Evolutionary conservation across 352 stramenopile species (phyloP).

Genomic region (Lagenidium sp.): DNA sequence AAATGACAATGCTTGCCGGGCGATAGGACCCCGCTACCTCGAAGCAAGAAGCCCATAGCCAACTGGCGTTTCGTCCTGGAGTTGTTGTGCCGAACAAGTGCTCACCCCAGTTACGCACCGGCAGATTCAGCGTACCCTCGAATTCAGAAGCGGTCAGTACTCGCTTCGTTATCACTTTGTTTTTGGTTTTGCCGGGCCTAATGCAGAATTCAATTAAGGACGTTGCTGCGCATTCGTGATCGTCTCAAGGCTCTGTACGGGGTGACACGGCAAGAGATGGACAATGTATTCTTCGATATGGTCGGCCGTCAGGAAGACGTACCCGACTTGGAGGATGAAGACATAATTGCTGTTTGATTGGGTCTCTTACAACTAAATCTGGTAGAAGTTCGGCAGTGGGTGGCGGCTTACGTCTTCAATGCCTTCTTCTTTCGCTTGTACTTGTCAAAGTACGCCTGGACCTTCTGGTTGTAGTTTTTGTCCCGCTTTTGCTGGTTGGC

Average conservation of each 20-base stretch:
- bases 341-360: background rate
- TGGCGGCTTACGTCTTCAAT: conserved; percentile 71
- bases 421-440: conserved; percentile 94
- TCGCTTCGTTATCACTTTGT: too few species aligned
- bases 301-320: conserved; percentile 15
- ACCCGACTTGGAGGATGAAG: too few species aligned
- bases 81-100: conserved; percentile 12
- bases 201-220: conserved; percentile 18
- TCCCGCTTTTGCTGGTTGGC: conserved; percentile 97
- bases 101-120: background rate
- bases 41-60: conserved; percentile 45
- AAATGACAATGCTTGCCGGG: too few species aligned
- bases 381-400: background rate
- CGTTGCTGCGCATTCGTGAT: conserved; percentile 46
- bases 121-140: conserved; percentile 15
- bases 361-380: conserved; percentile 6
- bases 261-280: conserved; percentile 33
- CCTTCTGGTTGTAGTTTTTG: conserved; percentile 95
- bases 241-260: conserved; percentile 47
- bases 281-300: conserved; percentile 32
- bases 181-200: background rate
- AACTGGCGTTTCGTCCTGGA: conserved; percentile 69
- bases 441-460: conserved; percentile 96
- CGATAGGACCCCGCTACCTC: conserved; percentile 45
- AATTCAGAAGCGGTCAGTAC: conserved; percentile 26